Evolutionary conservation across 2,329 filamentous ascomycete species (phyloP).

Genomic region (Nemania serpens): DNA sequence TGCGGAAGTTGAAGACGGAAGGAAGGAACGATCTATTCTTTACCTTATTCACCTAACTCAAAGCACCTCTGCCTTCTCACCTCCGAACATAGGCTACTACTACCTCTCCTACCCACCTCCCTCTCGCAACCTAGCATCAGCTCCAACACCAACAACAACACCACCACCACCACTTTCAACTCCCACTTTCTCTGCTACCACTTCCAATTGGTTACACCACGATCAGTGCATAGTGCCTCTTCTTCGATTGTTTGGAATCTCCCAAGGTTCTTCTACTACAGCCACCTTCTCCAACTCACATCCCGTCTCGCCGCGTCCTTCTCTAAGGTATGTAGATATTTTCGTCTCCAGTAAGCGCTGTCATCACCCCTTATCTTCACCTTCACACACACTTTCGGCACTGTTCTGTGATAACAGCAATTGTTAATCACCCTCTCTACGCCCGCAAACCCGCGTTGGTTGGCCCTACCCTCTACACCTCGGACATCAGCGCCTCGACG

Average conservation of each 20-base stretch:
- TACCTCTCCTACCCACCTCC: too few relatives aligned
- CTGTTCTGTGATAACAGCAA: background rate
- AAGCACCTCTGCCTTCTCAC: too few relatives aligned
- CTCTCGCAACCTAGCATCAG: too few relatives aligned
- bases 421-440: background rate
- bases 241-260: constrained; percentile 6
- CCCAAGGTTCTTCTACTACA: constrained; percentile 5
- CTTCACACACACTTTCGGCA: background rate
- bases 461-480: constrained; percentile 11
- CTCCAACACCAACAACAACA: background rate
- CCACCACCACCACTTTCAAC: constrained; percentile 3
- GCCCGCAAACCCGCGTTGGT: background rate
- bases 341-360: background rate
- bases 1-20: too few relatives aligned
- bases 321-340: constrained; percentile 18
- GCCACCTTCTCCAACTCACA: constrained; percentile 1
- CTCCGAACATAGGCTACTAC: too few relatives aligned
- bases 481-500: background rate
- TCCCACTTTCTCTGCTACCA: constrained; percentile 12
- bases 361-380: background rate
- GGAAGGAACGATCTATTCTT: too few relatives aligned
- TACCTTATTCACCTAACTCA: too few relatives aligned
- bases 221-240: constrained; percentile 15
- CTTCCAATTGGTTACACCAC: background rate
- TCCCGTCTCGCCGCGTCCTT: constrained; percentile 7